Evolutionary conservation across 345 rosid genomes (phyloP).

Genomic region (Salix udensis): DNA sequence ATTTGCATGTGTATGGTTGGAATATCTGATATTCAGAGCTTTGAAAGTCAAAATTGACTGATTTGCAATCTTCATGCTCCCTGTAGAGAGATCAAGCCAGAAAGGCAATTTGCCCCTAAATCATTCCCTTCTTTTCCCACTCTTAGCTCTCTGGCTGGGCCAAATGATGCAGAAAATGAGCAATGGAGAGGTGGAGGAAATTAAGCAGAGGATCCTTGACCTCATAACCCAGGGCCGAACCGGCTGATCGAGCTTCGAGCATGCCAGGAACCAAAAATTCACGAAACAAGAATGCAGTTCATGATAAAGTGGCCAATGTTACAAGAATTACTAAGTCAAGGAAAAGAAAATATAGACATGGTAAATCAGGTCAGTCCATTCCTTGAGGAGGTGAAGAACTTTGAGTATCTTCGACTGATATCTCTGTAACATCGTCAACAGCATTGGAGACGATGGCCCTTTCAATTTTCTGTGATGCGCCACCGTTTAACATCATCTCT

Average conservation of each 20-base stretch:
- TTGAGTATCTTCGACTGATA: constrained; percentile 17
- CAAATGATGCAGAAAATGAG: not conserved
- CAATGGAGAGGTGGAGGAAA: not conserved
- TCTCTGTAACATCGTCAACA: constrained; percentile 24
- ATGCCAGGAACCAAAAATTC: not conserved
- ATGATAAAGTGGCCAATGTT: not conserved
- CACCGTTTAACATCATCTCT: constrained; percentile 41
- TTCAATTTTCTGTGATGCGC: constrained; percentile 17
- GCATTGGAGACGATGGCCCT: constrained; percentile 7
- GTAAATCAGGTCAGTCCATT: constrained; percentile 6
- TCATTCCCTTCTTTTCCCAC: not conserved
- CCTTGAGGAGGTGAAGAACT: constrained; percentile 19
- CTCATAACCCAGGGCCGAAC: too few species aligned
- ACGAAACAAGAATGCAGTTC: too few species aligned
- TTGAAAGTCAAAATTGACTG: not conserved
- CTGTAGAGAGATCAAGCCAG: not conserved
- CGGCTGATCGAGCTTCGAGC: too few species aligned
- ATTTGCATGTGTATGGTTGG: not conserved
- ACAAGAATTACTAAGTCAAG: not conserved
- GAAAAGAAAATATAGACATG: not conserved
- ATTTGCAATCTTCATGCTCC: not conserved
- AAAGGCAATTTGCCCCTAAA: not conserved
- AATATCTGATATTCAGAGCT: not conserved
- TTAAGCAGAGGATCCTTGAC: not conserved
- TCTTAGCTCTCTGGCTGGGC: not conserved